Conservation (phyloP, 768 basidiomycete genomes). For the Termitomyces titanicus region DNA sequence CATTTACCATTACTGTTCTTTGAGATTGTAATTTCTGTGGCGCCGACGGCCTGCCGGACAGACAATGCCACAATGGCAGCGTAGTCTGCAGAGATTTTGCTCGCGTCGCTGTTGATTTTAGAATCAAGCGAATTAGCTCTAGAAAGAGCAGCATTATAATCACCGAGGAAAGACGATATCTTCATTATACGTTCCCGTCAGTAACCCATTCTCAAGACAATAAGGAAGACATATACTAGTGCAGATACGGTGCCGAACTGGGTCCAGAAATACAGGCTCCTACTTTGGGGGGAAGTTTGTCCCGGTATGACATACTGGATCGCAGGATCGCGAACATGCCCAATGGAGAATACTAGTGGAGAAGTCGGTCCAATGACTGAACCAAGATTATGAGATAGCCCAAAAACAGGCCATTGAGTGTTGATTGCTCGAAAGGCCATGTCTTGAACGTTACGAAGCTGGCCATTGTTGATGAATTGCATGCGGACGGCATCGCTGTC, state of each 20-base stretch:
- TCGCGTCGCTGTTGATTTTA: conserved; percentile 42
- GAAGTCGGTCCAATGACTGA: conserved; percentile 30
- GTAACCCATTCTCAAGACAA: conserved; percentile 26
- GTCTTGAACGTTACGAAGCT: conserved; percentile 48
- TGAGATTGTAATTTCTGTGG: conserved; percentile 53
- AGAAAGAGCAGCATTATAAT: conserved; percentile 39
- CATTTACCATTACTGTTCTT: conserved; percentile 41
- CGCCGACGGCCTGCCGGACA: conserved; percentile 48
- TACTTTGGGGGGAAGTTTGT: conserved; percentile 35
- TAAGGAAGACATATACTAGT: conserved; percentile 28
- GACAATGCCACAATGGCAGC: conserved; percentile 50
- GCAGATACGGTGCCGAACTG: conserved; percentile 30
- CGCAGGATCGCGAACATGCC: conserved; percentile 48
- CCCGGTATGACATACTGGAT: conserved; percentile 40
- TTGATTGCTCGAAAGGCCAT: conserved; percentile 53
- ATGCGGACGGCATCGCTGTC: conserved; percentile 50
- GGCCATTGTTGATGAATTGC: conserved; percentile 54
- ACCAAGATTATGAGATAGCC: conserved; percentile 55
- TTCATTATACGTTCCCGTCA: conserved; percentile 15
- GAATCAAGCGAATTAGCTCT: conserved; percentile 44
- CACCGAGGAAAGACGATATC: conserved; percentile 37
- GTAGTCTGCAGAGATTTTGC: conserved; percentile 45
- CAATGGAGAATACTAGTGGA: conserved; percentile 41
- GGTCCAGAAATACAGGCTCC: conserved; percentile 44
- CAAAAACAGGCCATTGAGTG: conserved; percentile 63